A percentile compares a stretch with the other conserved stretches of the same genome.
Evolutionary conservation across 441 rosid genomes (phyloP).

Genomic region (Mallotus japonicus): DNA sequence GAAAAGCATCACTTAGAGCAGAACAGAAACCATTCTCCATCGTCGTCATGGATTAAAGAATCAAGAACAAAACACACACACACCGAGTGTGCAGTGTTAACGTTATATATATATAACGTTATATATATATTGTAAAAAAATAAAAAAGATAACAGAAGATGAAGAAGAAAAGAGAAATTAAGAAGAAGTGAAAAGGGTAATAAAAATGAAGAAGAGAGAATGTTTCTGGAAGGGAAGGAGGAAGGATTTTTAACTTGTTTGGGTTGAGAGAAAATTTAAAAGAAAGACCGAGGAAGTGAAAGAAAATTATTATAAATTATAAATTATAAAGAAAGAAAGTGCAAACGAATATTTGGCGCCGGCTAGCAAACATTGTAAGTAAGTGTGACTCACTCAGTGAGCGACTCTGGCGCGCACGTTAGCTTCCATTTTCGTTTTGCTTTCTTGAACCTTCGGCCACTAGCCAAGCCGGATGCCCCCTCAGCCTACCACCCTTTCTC

Average conservation of each 20-base stretch:
- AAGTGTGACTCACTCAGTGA: too few species aligned
- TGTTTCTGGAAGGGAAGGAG: background rate
- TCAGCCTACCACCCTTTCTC: too few species aligned
- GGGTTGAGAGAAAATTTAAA: constrained; percentile 28
- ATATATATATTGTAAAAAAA: background rate
- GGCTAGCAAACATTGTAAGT: constrained; percentile 19
- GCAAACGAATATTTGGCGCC: constrained; percentile 57
- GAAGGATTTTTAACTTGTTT: constrained; percentile 31
- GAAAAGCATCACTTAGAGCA: constrained; percentile 50
- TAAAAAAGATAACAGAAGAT: background rate
- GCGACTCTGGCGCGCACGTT: too few species aligned
- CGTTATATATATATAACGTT: background rate
- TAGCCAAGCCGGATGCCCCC: too few species aligned
- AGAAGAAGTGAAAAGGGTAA: constrained; percentile 12
- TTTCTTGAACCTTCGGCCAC: too few species aligned
- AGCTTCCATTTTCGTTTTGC: too few species aligned
- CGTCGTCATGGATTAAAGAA: constrained; percentile 17
- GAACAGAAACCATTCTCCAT: constrained; percentile 75
- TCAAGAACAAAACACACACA: constrained; percentile 4
- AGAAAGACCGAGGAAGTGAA: constrained; percentile 11
- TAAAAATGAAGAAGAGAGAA: constrained; percentile 17
- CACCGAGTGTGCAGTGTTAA: background rate
- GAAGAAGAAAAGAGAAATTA: background rate
- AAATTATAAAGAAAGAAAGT: background rate
- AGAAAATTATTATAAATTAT: background rate